Conservation (phyloP, 306 rosid species). For the Dalbergia cochinchinensis region DNA sequence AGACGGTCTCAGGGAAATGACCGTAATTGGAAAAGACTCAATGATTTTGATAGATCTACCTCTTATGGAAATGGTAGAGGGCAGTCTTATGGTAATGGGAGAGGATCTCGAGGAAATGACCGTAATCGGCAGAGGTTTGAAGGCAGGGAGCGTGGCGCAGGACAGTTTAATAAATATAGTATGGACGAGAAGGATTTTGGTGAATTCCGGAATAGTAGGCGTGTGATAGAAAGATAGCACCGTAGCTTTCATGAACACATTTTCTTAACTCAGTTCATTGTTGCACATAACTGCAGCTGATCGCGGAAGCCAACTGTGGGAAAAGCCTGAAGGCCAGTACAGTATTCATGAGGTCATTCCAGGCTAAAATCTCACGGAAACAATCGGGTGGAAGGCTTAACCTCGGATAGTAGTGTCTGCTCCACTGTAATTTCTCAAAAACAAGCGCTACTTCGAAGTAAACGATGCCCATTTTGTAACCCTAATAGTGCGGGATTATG, state of each 20-base stretch:
- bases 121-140: conserved; percentile 47
- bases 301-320: conserved; percentile 17
- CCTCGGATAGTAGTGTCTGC: background rate
- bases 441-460: background rate
- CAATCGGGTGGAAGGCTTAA: background rate
- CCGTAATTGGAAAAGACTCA: conserved; percentile 49
- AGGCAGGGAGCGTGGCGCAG: conserved; percentile 43
- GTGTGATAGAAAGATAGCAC: conserved; percentile 80
- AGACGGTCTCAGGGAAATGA: conserved; percentile 53
- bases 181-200: conserved; percentile 54
- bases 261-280: background rate
- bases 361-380: conserved; percentile 6
- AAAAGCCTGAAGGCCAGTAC: conserved; percentile 6
- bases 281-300: conserved; percentile 19
- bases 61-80: conserved; percentile 42
- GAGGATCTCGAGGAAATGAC: conserved; percentile 53
- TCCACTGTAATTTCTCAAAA: background rate
- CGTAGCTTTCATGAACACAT: conserved; percentile 15
- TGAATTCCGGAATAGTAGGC: conserved; percentile 75
- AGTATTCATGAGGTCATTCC: background rate
- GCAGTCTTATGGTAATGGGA: conserved; percentile 48
- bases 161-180: conserved; percentile 43
- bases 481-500: background rate
- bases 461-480: background rate
- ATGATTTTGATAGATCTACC: conserved; percentile 55